Base-by-base conservation (phyloP, 1,284 basidiomycete species). In the Schizophyllum commune region DNA sequence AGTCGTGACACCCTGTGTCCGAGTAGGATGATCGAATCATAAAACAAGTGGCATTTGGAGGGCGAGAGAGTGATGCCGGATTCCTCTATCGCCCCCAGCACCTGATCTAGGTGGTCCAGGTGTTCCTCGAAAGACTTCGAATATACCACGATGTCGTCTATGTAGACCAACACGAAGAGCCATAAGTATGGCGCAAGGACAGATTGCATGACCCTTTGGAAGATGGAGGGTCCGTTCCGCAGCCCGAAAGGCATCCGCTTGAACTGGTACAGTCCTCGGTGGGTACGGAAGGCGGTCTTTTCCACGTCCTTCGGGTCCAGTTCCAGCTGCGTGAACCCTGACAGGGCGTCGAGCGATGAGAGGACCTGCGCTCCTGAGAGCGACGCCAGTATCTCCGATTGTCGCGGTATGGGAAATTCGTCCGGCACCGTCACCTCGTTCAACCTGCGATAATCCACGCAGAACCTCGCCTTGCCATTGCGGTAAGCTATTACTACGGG, bases 181-280 rank as follows among this genome's bases (percentile, higher is more conserved):
- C 75, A 77, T 0, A 78, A 65, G 63, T 66, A 78, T 0, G 72
- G 73, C 0, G 74, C 67, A 0, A 80, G 65, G 0, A 77, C 65
- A 0, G 64, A 63, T 58, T 78, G 73, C 74, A 79, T 79, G 0
- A 77, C 63, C 2, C 72, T 60, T 60, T 79, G 77, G 61, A 78
- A 79, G 0, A 76, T 69, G 5, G 70, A 60, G 0, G 77, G 78
- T 0, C 76, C 74, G 59, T 77, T 78, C 2, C 70, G 62, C 0
- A 74, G 67, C 2, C 77, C 77, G 61, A 79, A 79, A 0, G 76
- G 77, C 74, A 80, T 76, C 13, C 72, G 56, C 33, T 62, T 65
- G 63, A 77, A 79, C 63, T 79, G 75, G 22, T 63, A 74, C 0
- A 78, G 64, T 5, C 77, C 78, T 54, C 65, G 58, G 62, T 77